Conservation (phyloP, 257 asterid genomes). For the Solanum bulbocastanum region DNA sequence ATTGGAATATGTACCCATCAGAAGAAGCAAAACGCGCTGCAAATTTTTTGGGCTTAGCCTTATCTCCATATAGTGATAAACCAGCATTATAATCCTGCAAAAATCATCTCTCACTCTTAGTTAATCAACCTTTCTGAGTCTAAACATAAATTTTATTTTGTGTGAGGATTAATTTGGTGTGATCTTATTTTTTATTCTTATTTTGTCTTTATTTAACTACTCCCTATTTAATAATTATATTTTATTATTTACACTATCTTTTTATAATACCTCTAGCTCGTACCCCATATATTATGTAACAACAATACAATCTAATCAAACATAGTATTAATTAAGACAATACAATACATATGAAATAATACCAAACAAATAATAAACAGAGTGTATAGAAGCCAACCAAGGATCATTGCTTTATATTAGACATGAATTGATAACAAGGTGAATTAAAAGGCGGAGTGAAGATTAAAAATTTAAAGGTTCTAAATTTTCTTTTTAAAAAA, state of each 20-base stretch:
- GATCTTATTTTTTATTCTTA: no score
- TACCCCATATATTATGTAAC: no score
- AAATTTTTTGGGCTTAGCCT: conserved; percentile 76
- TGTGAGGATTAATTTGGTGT: no score
- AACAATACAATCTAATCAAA: not conserved
- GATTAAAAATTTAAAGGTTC: no score
- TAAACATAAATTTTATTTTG: not conserved
- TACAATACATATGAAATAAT: no score
- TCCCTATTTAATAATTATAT: no score
- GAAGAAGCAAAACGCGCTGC: conserved; percentile 90
- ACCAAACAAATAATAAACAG: not conserved
- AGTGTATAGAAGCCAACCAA: not conserved
- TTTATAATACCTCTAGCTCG: not conserved
- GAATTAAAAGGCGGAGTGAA: not conserved
- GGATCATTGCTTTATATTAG: not conserved
- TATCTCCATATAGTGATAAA: conserved; percentile 82
- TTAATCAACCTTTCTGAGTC: not conserved
- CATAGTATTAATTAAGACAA: no score
- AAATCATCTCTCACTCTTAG: not conserved
- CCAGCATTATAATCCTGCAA: conserved; percentile 76
- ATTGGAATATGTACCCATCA: conserved; percentile 57
- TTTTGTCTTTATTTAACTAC: no score
- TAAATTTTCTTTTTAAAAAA: no score
- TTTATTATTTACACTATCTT: no score
- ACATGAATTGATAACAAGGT: not conserved